Base-by-base conservation (phyloP, 768 basidiomycete species). In the Trametes cingulata region DNA sequence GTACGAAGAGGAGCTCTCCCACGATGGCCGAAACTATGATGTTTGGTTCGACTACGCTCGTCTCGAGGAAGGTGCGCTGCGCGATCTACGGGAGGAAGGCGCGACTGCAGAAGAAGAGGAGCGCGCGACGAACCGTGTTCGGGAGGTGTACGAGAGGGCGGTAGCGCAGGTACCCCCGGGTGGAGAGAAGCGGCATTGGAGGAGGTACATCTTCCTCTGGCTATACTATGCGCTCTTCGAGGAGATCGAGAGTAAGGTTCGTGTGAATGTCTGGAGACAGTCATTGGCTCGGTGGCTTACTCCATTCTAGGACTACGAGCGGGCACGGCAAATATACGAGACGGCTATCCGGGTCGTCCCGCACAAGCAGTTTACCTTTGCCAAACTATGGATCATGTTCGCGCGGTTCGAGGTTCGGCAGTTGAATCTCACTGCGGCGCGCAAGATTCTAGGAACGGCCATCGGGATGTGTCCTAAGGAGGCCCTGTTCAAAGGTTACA, bases 381-480 rank as follows among this genome's bases (percentile, higher is more conserved):
- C 97, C 3, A 99, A 99, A 75, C 77, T 98, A 12, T 99, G 97
- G 97, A 73, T 91, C 19, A 83, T 91, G 77, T 96, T 89, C 65
- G 93, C 96, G 6, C 86, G 89, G 64, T 98, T 98, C 65, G 97
- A 98, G 73, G 77, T 97, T 8, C 84, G 97, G 45, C 83, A 84
- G 52, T 78, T 95, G 35, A 88, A 97, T 59, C 75, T 99, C 41
- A 75, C 80, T 17, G 86, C 93, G 24, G 96, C 95, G 3, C 82
- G 96, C 43, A 98, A 93, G 72, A 82, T 95, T 42, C 76, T 99
- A 22, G 97, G 97, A 4, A 82, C 87, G 0, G 90, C 88, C 3
- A 92, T 99, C 61, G 97, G 97, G 5, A 90, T 97, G 88, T 95
- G 91, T 68, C 93, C 97, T 0, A 99, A 98, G 70, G 94, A 96